A percentile compares a stretch with the other conserved stretches of the same genome.
phyloP scores from a whole-genome alignment of 1,284 basidiomycete genomes.

The Pseudozyma tsukubaensis region DNA sequence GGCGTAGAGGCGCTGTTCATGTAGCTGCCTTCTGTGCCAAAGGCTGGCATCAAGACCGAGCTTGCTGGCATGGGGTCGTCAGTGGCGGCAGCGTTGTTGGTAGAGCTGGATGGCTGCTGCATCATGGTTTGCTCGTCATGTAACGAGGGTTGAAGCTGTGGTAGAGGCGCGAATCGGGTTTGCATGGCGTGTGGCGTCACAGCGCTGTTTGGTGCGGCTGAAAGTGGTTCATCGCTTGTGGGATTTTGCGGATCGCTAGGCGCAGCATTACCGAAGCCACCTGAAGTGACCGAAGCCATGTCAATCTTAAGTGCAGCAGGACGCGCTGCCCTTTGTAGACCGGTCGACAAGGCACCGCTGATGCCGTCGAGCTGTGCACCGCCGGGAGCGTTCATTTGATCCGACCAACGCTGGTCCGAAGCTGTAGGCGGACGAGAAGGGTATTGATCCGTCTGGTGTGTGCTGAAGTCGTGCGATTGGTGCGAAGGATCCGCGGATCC shows the following conservation, averaged over 20 bases:
- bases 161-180: slow-evolving; percentile 38
- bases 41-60: slow-evolving; percentile 40
- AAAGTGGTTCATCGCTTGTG: slow-evolving; percentile 7
- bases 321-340: slow-evolving; percentile 23
- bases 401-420: slow-evolving; percentile 37
- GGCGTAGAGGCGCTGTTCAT: slow-evolving; percentile 3
- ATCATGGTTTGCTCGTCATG: slow-evolving; percentile 20
- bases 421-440: slow-evolving; percentile 28
- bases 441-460: slow-evolving; percentile 13
- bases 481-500: background rate
- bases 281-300: slow-evolving; percentile 22
- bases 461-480: slow-evolving; percentile 2
- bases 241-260: slow-evolving; percentile 1
- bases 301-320: slow-evolving; percentile 45
- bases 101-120: slow-evolving; percentile 16
- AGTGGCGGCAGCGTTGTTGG: slow-evolving; percentile 1
- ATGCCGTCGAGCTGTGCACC: slow-evolving; percentile 5
- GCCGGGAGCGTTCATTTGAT: slow-evolving; percentile 3
- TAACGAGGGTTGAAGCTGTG: slow-evolving; percentile 35
- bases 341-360: slow-evolving; percentile 1
- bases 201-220: slow-evolving; percentile 17
- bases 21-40: slow-evolving; percentile 37
- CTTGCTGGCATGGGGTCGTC: slow-evolving; percentile 17
- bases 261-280: background rate
- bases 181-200: slow-evolving; percentile 28